Evolutionary conservation across 352 stramenopile genomes (phyloP).

Genomic region (Globisporangium radiosum): DNA sequence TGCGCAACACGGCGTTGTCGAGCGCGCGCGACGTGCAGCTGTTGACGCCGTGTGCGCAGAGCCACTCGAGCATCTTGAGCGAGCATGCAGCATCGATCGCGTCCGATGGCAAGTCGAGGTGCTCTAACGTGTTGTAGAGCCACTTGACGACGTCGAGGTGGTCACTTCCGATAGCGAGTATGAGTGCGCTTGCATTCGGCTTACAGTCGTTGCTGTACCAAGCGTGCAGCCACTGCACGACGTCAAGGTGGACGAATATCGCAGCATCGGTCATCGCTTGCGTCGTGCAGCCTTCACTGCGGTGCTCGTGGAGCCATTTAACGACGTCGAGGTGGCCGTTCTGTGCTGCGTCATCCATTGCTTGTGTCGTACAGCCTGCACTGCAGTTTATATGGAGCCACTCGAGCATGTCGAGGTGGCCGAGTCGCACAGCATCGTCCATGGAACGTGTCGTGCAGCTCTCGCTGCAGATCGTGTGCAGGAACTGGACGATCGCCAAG

Average conservation of each 20-base stretch:
- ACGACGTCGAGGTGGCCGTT: not conserved
- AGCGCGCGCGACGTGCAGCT: conserved; percentile 1
- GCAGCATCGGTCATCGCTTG: not conserved
- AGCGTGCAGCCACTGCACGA: not conserved
- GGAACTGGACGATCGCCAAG: conserved; percentile 8
- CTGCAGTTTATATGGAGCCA: not conserved
- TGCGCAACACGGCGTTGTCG: not conserved
- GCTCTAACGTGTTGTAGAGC: conserved; percentile 2
- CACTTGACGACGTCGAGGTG: conserved; percentile 8
- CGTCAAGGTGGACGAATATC: not conserved
- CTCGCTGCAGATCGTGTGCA: not conserved
- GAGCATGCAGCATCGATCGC: not conserved
- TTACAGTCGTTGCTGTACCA: not conserved
- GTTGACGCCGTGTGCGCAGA: not conserved
- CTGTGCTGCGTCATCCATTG: not conserved
- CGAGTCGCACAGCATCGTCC: not conserved
- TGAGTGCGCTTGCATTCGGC: not conserved
- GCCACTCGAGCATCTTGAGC: conserved; percentile 2
- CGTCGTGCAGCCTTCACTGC: not conserved
- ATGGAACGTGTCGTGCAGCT: not conserved
- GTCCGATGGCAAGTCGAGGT: not conserved
- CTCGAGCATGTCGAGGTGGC: conserved; percentile 1
- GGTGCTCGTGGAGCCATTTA: conserved; percentile 1
- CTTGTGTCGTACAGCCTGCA: not conserved
- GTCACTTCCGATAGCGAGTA: not conserved